A percentile compares a stretch with the other conserved stretches of the same genome.
These are phyloP conservation scores for Pythium brassicae DNA, from an alignment of 352 stramenopile genomes.

Conservation along the genomic window DNA sequence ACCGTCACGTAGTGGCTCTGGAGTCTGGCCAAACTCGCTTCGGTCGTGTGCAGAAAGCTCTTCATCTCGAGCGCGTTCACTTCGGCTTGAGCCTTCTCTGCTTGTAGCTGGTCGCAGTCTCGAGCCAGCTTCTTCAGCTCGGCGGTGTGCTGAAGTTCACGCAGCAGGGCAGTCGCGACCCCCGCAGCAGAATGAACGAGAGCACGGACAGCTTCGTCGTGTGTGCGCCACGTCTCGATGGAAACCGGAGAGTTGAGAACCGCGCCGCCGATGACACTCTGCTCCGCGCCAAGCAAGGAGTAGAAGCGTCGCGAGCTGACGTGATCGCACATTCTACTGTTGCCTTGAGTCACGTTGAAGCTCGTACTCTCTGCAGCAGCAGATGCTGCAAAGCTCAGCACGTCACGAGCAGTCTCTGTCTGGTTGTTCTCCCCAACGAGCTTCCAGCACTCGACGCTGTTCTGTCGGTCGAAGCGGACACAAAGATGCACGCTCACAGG, in stretches of 20 bases:
- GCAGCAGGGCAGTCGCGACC: background rate
- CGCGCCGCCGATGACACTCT: background rate
- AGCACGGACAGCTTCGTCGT: background rate
- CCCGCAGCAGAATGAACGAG: background rate
- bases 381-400: background rate
- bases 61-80: constrained; percentile 15
- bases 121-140: background rate
- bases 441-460: background rate
- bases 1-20: constrained; percentile 1
- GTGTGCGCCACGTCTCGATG: background rate
- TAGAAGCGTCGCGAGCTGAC: background rate
- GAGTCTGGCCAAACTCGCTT: constrained; percentile 1
- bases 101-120: constrained; percentile 2
- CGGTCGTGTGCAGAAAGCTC: constrained; percentile 9
- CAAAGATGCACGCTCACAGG: background rate
- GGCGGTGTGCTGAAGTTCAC: background rate
- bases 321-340: background rate
- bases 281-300: background rate
- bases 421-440: background rate
- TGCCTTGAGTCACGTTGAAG: background rate
- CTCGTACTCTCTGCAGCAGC: background rate
- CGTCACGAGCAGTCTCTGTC: background rate
- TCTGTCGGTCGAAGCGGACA: background rate
- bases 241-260: background rate
- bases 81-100: constrained; percentile 13